Evolutionary conservation across 441 rosid genomes (phyloP).

Genomic region (Corymbia calophylla): DNA sequence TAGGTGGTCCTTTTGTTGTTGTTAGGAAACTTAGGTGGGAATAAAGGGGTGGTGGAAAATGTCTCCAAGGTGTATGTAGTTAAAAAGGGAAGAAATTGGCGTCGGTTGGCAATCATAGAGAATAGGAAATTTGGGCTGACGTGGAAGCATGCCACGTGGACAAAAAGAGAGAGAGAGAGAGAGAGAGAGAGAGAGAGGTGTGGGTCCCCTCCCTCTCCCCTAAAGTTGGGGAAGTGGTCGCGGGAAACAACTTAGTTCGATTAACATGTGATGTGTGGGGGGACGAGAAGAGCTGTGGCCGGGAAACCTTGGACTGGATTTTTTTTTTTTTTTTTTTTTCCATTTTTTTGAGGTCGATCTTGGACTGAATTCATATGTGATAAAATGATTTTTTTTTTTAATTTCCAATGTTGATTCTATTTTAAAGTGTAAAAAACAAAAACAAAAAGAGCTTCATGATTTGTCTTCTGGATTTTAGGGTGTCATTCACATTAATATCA

Average conservation of each 20-base stretch:
- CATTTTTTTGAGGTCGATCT: too few relatives aligned
- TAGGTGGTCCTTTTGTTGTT: not conserved
- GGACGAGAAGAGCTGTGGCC: not conserved
- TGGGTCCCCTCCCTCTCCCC: not conserved
- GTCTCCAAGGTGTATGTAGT: not conserved
- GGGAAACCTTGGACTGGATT: not conserved
- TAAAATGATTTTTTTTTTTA: not conserved
- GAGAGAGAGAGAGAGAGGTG: not conserved
- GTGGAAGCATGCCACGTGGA: not conserved
- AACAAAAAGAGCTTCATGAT: not conserved
- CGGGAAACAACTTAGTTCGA: not conserved
- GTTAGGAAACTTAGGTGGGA: not conserved
- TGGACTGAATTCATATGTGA: not conserved
- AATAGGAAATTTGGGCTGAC: not conserved
- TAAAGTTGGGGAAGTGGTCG: not conserved
- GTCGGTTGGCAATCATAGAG: not conserved
- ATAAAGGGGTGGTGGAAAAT: not conserved
- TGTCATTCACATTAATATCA: not conserved
- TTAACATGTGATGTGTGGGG: not conserved
- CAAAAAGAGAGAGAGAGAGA: not conserved
- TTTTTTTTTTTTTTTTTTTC: not conserved
- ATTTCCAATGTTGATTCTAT: not conserved
- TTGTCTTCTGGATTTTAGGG: not conserved
- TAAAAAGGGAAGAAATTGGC: not conserved
- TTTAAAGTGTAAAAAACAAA: not conserved